These are phyloP conservation scores for Mrakia blollopis DNA, from an alignment of 768 basidiomycete genomes.

Conservation along the genomic window DNA sequence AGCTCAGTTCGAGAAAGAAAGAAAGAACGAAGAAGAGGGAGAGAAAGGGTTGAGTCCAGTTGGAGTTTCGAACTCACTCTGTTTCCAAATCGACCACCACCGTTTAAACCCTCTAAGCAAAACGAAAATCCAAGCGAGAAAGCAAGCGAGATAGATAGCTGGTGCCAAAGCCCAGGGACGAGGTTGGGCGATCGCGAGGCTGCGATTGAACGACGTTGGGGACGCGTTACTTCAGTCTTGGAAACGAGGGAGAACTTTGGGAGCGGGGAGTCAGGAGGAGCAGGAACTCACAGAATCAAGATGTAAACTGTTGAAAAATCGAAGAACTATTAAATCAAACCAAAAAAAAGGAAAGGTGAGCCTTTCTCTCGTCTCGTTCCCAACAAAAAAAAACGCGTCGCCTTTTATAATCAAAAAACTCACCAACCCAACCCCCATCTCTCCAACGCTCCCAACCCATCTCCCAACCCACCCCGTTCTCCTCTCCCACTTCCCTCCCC, in stretches of 20 bases:
- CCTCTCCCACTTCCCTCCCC: background rate
- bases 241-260: too few relatives aligned
- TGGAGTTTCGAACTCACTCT: background rate
- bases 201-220: background rate
- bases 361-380: too few relatives aligned
- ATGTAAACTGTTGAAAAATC: background rate
- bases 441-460: background rate
- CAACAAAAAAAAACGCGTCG: too few relatives aligned
- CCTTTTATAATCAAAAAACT: too few relatives aligned
- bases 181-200: slow-evolving; percentile 2
- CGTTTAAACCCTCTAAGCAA: background rate
- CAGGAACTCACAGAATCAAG: slow-evolving; percentile 5
- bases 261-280: too few relatives aligned
- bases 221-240: background rate
- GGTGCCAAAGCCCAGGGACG: slow-evolving; percentile 10
- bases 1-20: too few relatives aligned
- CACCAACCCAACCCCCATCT: background rate
- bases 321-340: too few relatives aligned
- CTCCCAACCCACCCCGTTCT: background rate
- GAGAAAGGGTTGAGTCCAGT: too few relatives aligned
- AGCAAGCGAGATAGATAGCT: background rate
- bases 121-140: background rate
- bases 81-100: slow-evolving; percentile 1
- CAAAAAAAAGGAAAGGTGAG: too few relatives aligned
- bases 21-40: background rate